A percentile compares a stretch with the other conserved stretches of the same genome.
Evolutionary conservation across 2,329 filamentous ascomycete genomes (phyloP).

Genomic region (Colletotrichum acutatum): DNA sequence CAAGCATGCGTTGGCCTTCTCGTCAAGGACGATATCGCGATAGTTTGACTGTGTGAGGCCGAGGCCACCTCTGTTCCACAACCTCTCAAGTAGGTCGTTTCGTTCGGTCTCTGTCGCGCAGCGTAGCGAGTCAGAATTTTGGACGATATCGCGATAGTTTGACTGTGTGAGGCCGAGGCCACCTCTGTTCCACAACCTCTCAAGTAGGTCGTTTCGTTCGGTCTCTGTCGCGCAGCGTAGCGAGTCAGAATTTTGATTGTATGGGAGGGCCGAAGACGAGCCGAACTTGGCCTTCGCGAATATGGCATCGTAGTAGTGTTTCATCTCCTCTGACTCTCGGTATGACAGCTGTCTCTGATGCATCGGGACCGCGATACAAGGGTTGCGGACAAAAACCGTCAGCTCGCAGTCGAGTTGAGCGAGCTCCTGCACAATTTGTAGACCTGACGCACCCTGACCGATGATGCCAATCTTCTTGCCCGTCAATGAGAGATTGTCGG

Average conservation of each 20-base stretch:
- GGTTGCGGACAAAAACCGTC: constrained; percentile 66
- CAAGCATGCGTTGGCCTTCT: too few species aligned
- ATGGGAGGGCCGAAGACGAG: neutral
- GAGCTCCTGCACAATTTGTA: constrained; percentile 11
- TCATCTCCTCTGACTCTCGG: constrained; percentile 56
- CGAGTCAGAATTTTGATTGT: neutral
- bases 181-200: too few species aligned
- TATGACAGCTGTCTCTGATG: constrained; percentile 55
- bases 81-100: constrained; percentile 29
- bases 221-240: constrained; percentile 43
- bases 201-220: constrained; percentile 46
- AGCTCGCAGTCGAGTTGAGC: constrained; percentile 47
- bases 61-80: too few species aligned
- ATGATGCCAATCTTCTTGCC: constrained; percentile 14
- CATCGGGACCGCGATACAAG: constrained; percentile 69
- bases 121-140: neutral
- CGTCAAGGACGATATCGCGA: too few species aligned
- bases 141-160: too few species aligned
- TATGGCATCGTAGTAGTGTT: constrained; percentile 48
- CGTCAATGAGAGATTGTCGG: neutral
- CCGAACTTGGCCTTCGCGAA: constrained; percentile 47
- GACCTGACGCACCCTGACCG: neutral
- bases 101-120: constrained; percentile 50
- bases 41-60: too few species aligned
- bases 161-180: too few species aligned